Base-by-base conservation (phyloP, 2,329 filamentous ascomycete genomes). In the Ophiostoma fasciatum region DNA sequence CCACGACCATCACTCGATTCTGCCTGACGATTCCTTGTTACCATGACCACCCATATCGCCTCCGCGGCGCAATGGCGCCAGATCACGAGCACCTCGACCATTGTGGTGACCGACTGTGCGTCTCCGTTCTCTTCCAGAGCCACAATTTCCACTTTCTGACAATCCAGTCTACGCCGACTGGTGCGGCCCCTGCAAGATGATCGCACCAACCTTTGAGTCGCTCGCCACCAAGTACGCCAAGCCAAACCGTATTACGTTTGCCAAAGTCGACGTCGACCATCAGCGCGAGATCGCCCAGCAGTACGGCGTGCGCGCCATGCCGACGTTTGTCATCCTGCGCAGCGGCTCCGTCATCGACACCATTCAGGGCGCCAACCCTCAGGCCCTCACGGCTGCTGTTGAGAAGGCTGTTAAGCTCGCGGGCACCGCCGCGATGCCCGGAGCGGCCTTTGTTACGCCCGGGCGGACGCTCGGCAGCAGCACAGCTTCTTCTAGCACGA, bases 111-210 rank as follows among this genome's bases (percentile, higher is more conserved):
- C 49, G 90, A 96, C 62, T 96, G 85, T 93, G 20, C 21, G 3
- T 12, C 13, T 17, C 11, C 8, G 11, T 4, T 12, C 17, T 13
- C n/a, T 12, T 32, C 29, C 36, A 41, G 36, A 42, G 35, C 2
- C 35, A 29, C 37, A 7, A 35, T 40, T 37, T 28, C 18, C 11
- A 11, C n/a, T 14, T 29, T 30, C 40, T 43, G 33, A 41, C 46
- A 46, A 26, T 33, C 49, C 15, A 92, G 84, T 94, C 68, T 92
- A 90, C 53, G 88, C 88, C 56, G 82, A 92, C 61, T 94, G 84
- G 82, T 96, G 85, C 57, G 81, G 79, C 38, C 85, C 88, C 51
- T 94, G 87, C 71, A 92, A 92, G 62, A 73, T 79, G 54, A 92
- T 96, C 46, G 82, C 82, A 33, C 88, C 88, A 15, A 73, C 82